A percentile compares a stretch with the other conserved stretches of the same genome.
phyloP scores from a whole-genome alignment of 345 rosid genomes.

The Eucalyptus paniculata region DNA sequence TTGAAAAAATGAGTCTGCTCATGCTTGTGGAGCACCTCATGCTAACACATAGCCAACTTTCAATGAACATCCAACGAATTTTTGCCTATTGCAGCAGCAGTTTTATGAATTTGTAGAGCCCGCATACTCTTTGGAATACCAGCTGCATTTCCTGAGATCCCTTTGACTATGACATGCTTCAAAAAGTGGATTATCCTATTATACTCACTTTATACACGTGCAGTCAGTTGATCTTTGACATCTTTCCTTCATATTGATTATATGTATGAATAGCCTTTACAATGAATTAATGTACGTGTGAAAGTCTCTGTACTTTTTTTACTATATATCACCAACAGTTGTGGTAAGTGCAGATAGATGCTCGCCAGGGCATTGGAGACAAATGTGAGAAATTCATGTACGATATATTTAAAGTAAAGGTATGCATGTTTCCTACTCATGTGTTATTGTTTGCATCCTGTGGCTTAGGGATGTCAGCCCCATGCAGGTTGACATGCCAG shows the following conservation, averaged over 20 bases:
- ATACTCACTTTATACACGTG: neutral
- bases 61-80: neutral
- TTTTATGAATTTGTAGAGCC: neutral
- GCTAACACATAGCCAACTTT: neutral
- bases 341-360: constrained; percentile 26
- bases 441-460: neutral
- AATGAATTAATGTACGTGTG: neutral
- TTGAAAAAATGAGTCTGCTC: neutral
- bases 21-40: neutral
- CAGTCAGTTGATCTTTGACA: neutral
- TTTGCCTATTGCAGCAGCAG: neutral
- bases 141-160: neutral
- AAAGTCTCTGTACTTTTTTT: neutral
- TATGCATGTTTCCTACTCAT: neutral
- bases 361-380: constrained; percentile 31
- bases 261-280: neutral
- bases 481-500: constrained; percentile 80
- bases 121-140: neutral
- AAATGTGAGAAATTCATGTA: constrained; percentile 83
- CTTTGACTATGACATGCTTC: neutral
- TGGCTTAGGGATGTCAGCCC: neutral
- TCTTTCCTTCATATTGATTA: neutral
- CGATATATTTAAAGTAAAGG: constrained; percentile 54
- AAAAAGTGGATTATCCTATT: neutral
- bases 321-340: neutral